These are phyloP conservation scores for Dillenia suffruticosa DNA, from an alignment of 164 flowering plant genomes.

Conservation along the genomic window DNA sequence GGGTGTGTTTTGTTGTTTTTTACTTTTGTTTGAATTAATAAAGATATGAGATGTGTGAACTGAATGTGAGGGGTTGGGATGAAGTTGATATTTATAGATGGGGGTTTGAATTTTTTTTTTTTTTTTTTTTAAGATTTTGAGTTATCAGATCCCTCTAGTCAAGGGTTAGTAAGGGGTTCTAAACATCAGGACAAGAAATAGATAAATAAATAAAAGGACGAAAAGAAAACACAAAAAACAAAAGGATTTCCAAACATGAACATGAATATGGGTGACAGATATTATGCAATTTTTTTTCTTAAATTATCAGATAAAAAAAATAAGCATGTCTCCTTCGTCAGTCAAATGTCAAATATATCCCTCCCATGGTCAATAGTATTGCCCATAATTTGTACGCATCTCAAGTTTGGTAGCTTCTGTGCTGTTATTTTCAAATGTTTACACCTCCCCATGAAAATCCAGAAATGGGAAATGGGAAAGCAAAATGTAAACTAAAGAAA, in stretches of 20 bases:
- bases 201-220: no score
- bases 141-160: slow-evolving; percentile 9
- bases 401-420: no score
- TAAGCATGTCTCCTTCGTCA: no score
- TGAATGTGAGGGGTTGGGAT: slow-evolving; percentile 2
- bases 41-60: slow-evolving; percentile 7
- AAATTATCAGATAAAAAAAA: no score
- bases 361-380: no score
- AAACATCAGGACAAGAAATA: no score
- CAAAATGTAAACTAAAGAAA: no score
- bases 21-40: slow-evolving; percentile 8
- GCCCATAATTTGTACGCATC: no score
- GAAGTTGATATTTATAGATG: slow-evolving; percentile 28
- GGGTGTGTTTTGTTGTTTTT: not conserved
- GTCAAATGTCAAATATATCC: no score
- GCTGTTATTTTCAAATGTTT: no score
- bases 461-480: no score
- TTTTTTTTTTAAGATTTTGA: not conserved
- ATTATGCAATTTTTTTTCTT: slow-evolving; percentile 10
- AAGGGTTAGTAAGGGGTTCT: slow-evolving; percentile 2
- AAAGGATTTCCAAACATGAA: slow-evolving; percentile 9
- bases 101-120: not conserved
- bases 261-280: slow-evolving; percentile 37
- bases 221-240: slow-evolving; percentile 6
- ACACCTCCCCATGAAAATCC: no score